phyloP scores from a whole-genome alignment of 331 rosid species.

The Dryas integrifolia region DNA sequence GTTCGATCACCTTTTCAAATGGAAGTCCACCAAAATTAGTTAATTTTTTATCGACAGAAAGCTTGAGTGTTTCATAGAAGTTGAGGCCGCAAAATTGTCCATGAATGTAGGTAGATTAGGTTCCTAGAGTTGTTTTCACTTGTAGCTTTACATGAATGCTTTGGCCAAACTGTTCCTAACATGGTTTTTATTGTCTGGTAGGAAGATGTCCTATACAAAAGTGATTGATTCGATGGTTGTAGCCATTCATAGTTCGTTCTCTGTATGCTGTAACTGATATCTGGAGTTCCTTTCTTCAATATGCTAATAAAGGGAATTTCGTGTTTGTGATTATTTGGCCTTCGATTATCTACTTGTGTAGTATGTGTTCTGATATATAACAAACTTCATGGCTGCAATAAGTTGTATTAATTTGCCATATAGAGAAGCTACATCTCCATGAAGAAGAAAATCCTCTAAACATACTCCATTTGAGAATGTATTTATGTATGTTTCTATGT shows the following conservation, averaged over 20 bases:
- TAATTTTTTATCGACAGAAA: background rate
- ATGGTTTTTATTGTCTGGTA: background rate
- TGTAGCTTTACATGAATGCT: background rate
- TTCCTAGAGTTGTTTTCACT: background rate
- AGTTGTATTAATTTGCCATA: too few relatives aligned
- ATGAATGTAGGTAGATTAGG: slow-evolving; percentile 9
- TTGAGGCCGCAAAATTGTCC: background rate
- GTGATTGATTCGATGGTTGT: background rate
- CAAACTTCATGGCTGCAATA: too few relatives aligned
- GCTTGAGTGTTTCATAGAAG: background rate
- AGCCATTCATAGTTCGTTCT: background rate
- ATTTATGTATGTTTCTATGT: too few relatives aligned
- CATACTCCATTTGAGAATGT: too few relatives aligned
- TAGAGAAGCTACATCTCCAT: too few relatives aligned
- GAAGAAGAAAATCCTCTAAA: too few relatives aligned
- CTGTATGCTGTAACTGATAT: background rate
- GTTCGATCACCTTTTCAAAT: background rate
- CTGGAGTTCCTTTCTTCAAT: too few relatives aligned
- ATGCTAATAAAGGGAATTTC: too few relatives aligned
- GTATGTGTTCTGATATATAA: background rate
- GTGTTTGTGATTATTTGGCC: too few relatives aligned
- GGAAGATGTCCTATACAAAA: background rate
- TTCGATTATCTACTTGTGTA: background rate
- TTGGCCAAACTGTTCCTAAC: background rate
- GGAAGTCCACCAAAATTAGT: background rate